A percentile compares a stretch with the other conserved stretches of the same genome.
Conservation (phyloP, 345 rosid genomes). For the Citrus glauca region DNA sequence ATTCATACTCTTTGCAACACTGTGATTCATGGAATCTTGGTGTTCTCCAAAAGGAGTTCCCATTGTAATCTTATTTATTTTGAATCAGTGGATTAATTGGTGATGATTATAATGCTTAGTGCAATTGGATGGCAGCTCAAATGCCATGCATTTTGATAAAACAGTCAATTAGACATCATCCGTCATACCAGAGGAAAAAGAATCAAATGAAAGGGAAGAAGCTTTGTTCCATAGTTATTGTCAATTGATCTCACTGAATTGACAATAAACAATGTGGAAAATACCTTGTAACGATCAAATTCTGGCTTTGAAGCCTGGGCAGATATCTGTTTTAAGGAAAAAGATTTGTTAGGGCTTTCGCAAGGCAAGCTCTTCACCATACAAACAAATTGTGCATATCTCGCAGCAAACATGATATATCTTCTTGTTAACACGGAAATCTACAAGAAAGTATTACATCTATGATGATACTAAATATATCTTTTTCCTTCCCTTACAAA, state of each 20-base stretch:
- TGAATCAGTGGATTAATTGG: not conserved
- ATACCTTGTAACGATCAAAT: constrained; percentile 50
- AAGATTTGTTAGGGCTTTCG: not conserved
- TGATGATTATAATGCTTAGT: not conserved
- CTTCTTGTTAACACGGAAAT: not conserved
- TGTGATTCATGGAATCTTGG: constrained; percentile 94
- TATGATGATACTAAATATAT: not conserved
- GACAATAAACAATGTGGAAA: not conserved
- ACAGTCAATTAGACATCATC: not conserved
- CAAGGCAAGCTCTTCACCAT: not conserved
- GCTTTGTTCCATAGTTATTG: too few species aligned
- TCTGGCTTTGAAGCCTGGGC: constrained; percentile 32
- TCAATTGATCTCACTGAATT: not conserved
- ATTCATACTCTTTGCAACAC: too few species aligned
- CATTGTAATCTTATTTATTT: constrained; percentile 40
- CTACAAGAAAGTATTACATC: not conserved
- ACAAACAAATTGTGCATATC: not conserved
- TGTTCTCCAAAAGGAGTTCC: constrained; percentile 81
- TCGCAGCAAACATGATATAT: not conserved
- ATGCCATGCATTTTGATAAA: not conserved
- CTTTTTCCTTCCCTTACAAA: not conserved
- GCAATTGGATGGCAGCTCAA: not conserved
- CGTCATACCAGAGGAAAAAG: too few species aligned
- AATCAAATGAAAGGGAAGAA: too few species aligned
- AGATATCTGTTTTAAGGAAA: constrained; percentile 29